Base-by-base conservation (phyloP, 108 stramenopile genomes). In the Discostella pseudostelligera region DNA sequence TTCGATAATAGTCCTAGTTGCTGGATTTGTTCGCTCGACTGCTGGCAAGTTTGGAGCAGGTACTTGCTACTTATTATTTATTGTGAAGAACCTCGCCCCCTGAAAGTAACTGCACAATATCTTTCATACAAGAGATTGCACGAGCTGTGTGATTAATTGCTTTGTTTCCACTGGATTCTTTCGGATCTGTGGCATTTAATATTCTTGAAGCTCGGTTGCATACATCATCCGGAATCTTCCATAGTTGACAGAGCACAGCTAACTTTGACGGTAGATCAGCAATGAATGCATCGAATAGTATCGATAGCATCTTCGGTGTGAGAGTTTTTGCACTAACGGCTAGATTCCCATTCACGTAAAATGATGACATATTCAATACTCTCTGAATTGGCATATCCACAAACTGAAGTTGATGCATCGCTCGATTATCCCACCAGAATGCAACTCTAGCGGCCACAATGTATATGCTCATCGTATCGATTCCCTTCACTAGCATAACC, bases 161-260 rank as follows among this genome's bases (percentile, higher is more conserved):
- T 39, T 1, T 10, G 29, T 36, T 20, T 28, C 21, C 22, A 1
- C 17, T 51, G 37, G 26, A 14, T 1, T 58, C 56, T 10, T 54
- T 36, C 6, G n/a, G 8, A 55, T 14, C n/a, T 12, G 39, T 10
- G 59, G 48, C 50, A 44, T 40, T 67, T 28, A 61, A 67, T 14
- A 75, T 59, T 40, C 74, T 39, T 29, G 21, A 40, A 42, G 66
- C 55, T 19, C 55, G 48, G 25, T 67, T 75, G 6, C 60, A 61
- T 14, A 75, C 66, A 62, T 75, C 66, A 25, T 67, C 66, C 11
- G 74, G 67, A 16, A 75, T 67, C 60, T 67, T 75, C 60, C 66
- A 67, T 13, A 47, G 26, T 37, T 36, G 22, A 62, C 74, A 75
- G 3, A 75, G 46, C 43, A 67, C 32, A 22, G 56, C 65, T 20